Base-by-base conservation (phyloP, 2,329 filamentous ascomycete species). In the Fusarium sp. region DNA sequence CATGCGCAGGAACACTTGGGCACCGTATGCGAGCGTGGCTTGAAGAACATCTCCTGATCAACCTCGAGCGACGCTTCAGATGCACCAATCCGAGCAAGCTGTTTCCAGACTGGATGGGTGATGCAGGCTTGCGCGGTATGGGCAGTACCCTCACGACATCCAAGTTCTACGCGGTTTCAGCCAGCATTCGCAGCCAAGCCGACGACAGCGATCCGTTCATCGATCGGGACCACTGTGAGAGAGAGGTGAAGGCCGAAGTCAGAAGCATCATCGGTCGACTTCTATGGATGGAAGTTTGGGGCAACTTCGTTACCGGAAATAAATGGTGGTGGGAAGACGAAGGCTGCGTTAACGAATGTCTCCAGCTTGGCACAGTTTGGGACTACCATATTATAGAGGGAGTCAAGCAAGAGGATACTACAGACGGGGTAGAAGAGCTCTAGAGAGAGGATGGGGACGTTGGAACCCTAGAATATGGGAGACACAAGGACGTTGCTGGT, bases 311-410 rank as follows among this genome's bases (percentile, higher is more conserved):
- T 10, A 82, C 80, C 4, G 82, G 81, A 1, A 76, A 82, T 7
- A 79, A 74, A 43, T 89, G 87, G 87, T 91, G 88, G 88, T 90
- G 88, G 88, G 86, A 90, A 42, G 84, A 89, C 33, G 76, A 80
- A 14, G 81, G 77, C 2, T 87, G 86, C 58, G 77, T 88, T 3
- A 80, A 84, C 40, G 88, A 90, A 75, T 90, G 88, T 62, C 73
- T 83, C 17, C 77, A 83, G 56, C 73, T 85, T 63, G 83, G 83
- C 6, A 90, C 88, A 1, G 81, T 82, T 56, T 90, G 87, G 87
- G 85, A 89, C 66, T 89, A 88, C 71, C 83, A 83, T 52, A 77
- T 87, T 21, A 85, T 90, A 59, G 82, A 87, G 57, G 87, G 84
- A 2, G 81, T 88, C 28, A 89, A 87, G 71, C 81, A 80, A 55